Base-by-base conservation (phyloP, 2,329 filamentous ascomycete species). In the Thielaviopsis euricoi region DNA sequence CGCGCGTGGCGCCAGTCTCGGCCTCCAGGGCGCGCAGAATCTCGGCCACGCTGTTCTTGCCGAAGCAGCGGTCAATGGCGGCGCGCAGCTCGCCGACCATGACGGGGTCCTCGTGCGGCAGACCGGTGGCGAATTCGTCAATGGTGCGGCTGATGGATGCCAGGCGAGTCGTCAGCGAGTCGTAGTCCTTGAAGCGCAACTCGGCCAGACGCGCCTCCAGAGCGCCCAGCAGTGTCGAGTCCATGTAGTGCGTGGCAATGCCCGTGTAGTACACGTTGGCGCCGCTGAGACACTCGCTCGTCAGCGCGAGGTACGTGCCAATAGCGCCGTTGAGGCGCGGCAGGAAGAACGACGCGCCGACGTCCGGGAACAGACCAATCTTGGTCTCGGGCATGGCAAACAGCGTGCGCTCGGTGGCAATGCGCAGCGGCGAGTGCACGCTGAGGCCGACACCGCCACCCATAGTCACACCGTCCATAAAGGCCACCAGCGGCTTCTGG, bases 311-410 rank as follows among this genome's bases (percentile, higher is more conserved):
- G 71, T 97, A 98, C 21, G 87, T 95, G 59, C 93, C 93, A 58
- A 95, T 72, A 60, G 83, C 76, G 54, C 93, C 93, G 65, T 94
- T 83, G 76, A 98, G 83, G 62, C 89, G 80, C 17, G 93, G 88
- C 57, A 98, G 76, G 77, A 97, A 97, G 76, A 97, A 98, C 12
- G 88, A 94, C 33, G 86, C 94, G 61, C 93, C 93, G 53, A 98
- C 93, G 67, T 98, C 94, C 6, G 94, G 93, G 77, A 98, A 98
- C 77, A 97, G 96, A 46, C 93, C 93, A 67, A 98, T 98, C 9
- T 83, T 95, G 3, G 93, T 98, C 74, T 98, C 93, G 29, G 93
- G 93, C 93, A 98, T 98, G 64, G 94, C 90, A 66, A 98, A 97
- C 53, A 95, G 73, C 6, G 93, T 98, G 67, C 85, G 86, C 73